Base-by-base conservation (phyloP, 306 rosid genomes). In the Acacia melanoxylon region DNA sequence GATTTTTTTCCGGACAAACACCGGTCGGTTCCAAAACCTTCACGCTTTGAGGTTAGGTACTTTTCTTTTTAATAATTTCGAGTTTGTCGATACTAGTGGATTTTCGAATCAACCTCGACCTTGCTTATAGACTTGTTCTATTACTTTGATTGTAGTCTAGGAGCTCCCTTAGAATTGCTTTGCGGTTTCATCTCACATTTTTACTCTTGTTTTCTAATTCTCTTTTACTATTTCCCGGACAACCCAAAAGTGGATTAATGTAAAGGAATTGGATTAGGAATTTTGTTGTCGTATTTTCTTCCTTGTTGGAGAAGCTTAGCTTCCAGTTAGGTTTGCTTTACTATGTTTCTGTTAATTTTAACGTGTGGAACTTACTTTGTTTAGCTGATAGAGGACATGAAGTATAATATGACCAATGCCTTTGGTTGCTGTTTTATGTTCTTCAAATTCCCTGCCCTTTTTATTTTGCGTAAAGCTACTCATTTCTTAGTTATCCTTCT, bases 381-480 rank as follows among this genome's bases (percentile, higher is more conserved):
- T 19, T 70, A 68, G 41, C 59, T 80, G 22, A 41, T 31, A 58
- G 25, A 20, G 13, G 77, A 81, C 61, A 62, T 78, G 79, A 75
- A 78, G 42, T 20, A 48, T 37, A 62, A n/a, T 13, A 12, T 61
- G 54, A 68, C 10, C 61, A 41, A 16, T 48, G 7, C 33, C 40
- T 51, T n/a, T n/a, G n/a, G n/a, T n/a, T n/a, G n/a, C n/a, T n/a
- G n/a, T n/a, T n/a, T n/a, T n/a, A n/a, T n/a, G n/a, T n/a, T n/a
- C n/a, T n/a, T n/a, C n/a, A n/a, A n/a, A n/a, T n/a, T n/a, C n/a
- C n/a, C n/a, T n/a, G n/a, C n/a, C n/a, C n/a, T n/a, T n/a, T n/a
- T n/a, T n/a, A n/a, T n/a, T n/a, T n/a, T n/a, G n/a, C n/a, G n/a
- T n/a, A n/a, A n/a, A n/a, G n/a, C n/a, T n/a, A n/a, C n/a, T n/a